Conservation (phyloP, 768 basidiomycete genomes). For the Lactarius tabidus region DNA sequence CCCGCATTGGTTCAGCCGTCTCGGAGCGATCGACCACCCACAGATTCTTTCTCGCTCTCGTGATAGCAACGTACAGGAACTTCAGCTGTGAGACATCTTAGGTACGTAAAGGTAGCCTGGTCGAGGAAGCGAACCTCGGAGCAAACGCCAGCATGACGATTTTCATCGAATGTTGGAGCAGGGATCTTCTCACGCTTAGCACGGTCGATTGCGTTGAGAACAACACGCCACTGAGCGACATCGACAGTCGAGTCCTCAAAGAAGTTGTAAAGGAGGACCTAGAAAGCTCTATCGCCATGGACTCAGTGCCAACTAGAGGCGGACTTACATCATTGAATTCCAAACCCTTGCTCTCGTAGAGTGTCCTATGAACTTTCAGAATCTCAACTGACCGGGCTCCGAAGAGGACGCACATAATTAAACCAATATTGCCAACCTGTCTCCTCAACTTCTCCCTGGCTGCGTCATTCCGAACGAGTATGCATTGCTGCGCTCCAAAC, state of each 20-base stretch:
- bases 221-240: conserved; percentile 51
- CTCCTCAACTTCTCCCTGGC: conserved; percentile 30
- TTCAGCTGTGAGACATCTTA: conserved; percentile 43
- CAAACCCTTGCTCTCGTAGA: conserved; percentile 62
- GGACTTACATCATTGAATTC: conserved; percentile 55
- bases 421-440: conserved; percentile 31
- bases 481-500: conserved; percentile 33
- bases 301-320: not conserved
- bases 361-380: conserved; percentile 33
- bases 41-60: conserved; percentile 58
- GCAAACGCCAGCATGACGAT: conserved; percentile 40
- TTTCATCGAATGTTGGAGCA: conserved; percentile 46
- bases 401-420: conserved; percentile 17
- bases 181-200: conserved; percentile 23
- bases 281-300: not conserved
- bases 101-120: not conserved
- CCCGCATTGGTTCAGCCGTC: conserved; percentile 58
- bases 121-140: conserved; percentile 10
- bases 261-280: conserved; percentile 68
- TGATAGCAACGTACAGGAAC: conserved; percentile 61
- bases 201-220: conserved; percentile 40
- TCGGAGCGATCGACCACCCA: conserved; percentile 64
- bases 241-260: conserved; percentile 55
- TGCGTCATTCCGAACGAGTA: conserved; percentile 34
- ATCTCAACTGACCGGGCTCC: not conserved